phyloP scores from a whole-genome alignment of 192 early-diverging fungal species.

The Lobosporangium transversale region DNA sequence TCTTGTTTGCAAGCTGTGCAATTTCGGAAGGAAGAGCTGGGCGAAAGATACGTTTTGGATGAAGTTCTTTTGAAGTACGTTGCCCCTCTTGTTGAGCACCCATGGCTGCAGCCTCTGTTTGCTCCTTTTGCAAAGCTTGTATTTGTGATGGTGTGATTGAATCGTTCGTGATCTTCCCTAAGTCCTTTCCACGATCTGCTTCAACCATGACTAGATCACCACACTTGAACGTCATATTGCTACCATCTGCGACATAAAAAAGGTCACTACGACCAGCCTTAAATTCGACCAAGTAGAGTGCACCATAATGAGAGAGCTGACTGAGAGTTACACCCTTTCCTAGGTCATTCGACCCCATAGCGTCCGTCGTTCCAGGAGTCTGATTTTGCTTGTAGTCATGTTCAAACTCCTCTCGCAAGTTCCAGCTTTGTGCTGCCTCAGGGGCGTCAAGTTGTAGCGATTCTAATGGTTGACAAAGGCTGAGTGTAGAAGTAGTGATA shows the following conservation, averaged over 20 bases:
- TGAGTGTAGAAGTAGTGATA: constrained; percentile 27
- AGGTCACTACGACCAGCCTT: constrained; percentile 88
- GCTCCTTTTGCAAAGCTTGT: constrained; percentile 56
- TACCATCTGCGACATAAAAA: constrained; percentile 74
- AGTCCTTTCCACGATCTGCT: constrained; percentile 89
- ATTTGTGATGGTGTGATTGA: constrained; percentile 67
- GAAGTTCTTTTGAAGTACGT: constrained; percentile 76
- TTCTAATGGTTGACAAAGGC: constrained; percentile 41
- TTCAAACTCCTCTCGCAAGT: constrained; percentile 35
- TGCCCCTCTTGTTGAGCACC: constrained; percentile 63
- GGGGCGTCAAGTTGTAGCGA: constrained; percentile 36
- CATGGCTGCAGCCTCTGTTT: constrained; percentile 46
- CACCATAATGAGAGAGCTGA: constrained; percentile 60
- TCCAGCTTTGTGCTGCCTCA: constrained; percentile 18
- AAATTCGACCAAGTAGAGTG: constrained; percentile 87
- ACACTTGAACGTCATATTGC: constrained; percentile 56
- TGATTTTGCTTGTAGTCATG: constrained; percentile 46
- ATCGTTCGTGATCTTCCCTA: constrained; percentile 87
- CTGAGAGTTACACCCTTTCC: constrained; percentile 60
- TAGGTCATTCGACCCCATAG: constrained; percentile 42
- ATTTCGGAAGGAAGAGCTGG: constrained; percentile 84
- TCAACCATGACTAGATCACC: constrained; percentile 90
- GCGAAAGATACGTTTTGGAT: constrained; percentile 91
- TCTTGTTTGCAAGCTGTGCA: constrained; percentile 79
- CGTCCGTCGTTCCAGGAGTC: too few relatives aligned